phyloP scores from a whole-genome alignment of 148 eudicot genomes.

The Spergularia bocconei region DNA sequence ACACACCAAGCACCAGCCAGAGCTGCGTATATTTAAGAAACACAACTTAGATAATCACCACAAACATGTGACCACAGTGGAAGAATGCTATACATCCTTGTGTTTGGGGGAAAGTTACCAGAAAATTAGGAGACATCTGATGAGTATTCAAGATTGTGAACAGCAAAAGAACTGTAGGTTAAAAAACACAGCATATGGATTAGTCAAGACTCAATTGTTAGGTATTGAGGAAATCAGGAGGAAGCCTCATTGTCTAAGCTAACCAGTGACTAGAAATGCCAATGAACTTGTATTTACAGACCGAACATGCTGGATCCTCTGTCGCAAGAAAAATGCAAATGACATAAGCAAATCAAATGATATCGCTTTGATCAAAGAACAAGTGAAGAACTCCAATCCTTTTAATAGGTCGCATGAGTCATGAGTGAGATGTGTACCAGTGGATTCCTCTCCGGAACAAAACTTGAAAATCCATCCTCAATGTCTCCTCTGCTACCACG shows the following conservation, averaged over 20 bases:
- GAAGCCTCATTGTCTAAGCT: not conserved
- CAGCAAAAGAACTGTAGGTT: constrained; percentile 41
- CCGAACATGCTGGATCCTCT: constrained; percentile 31
- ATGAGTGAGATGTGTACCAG: constrained; percentile 6
- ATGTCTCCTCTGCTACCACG: constrained; percentile 28
- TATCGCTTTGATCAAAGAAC: not conserved
- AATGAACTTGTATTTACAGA: constrained; percentile 29
- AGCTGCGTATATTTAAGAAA: constrained; percentile 30
- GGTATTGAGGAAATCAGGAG: no score
- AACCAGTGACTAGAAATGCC: constrained; percentile 29
- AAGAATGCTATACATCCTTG: not conserved
- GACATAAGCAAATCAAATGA: not conserved
- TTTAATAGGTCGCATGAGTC: no score
- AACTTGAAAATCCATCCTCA: constrained; percentile 25
- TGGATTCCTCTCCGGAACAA: constrained; percentile 21
- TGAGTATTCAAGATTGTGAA: constrained; percentile 44
- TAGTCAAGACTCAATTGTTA: not conserved
- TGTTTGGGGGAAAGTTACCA: constrained; percentile 31
- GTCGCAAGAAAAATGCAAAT: not conserved
- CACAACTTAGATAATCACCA: not conserved
- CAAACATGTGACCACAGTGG: not conserved
- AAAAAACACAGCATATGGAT: not conserved
- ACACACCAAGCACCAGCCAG: constrained; percentile 43
- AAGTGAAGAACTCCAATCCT: not conserved
- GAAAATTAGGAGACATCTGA: constrained; percentile 47